A percentile compares a stretch with the other conserved stretches of the same genome.
These are phyloP conservation scores for Anisodus tanguticus DNA, from an alignment of 257 asterid species.

Conservation along the genomic window DNA sequence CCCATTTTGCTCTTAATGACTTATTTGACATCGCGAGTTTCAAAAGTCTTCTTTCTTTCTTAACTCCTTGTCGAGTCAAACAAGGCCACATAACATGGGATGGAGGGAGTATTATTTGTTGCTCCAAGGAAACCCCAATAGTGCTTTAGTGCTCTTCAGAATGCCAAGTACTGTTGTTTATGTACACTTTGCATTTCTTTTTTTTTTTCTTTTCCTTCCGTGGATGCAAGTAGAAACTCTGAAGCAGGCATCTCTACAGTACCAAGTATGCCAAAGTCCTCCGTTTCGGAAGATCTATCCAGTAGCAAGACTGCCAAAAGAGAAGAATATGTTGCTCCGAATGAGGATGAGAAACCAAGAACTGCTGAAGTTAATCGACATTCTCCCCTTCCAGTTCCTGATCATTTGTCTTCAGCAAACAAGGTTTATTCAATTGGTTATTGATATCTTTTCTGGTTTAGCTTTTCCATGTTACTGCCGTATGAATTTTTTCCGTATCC, in stretches of 20 bases:
- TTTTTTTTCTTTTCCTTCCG: too few species aligned
- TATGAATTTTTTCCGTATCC: not conserved
- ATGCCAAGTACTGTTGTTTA: not conserved
- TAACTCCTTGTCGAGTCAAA: too few species aligned
- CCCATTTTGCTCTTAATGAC: too few species aligned
- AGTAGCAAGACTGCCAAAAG: not conserved
- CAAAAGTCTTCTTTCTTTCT: too few species aligned
- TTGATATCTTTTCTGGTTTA: not conserved
- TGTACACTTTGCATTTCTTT: not conserved
- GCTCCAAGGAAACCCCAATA: not conserved
- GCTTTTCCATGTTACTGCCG: not conserved
- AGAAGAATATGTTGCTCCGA: not conserved
- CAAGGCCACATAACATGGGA: too few species aligned
- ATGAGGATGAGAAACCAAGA: not conserved
- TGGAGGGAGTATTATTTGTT: too few species aligned
- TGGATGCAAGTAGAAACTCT: conserved; percentile 22
- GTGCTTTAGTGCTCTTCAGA: not conserved
- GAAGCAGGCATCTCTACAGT: not conserved
- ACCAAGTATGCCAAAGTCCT: not conserved
- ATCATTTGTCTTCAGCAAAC: not conserved
- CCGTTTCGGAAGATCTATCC: not conserved
- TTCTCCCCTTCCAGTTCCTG: not conserved
- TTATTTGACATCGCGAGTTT: too few species aligned
- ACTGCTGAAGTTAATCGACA: not conserved
- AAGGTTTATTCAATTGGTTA: not conserved